Percentiles rank a stretch among this genome's conserved stretches.
Conservation (phyloP, 169 alveolate species). For the Plasmodium blacklocki region DNA sequence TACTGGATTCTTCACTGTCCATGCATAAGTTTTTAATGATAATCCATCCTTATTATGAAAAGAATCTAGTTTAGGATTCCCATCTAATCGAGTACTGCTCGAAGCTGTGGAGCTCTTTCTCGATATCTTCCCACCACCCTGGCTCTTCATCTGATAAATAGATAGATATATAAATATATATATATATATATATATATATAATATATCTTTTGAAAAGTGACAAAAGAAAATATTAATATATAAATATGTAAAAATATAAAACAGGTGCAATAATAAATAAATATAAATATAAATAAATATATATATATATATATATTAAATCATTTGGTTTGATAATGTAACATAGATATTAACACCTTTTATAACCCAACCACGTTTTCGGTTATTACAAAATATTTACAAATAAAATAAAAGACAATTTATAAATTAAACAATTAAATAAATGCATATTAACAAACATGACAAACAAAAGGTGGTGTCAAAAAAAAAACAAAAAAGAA, state of each 20-base stretch:
- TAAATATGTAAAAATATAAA: background rate
- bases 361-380: no score
- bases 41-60: conserved; percentile 79
- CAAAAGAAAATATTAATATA: background rate
- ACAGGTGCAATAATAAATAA: background rate
- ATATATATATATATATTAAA: background rate
- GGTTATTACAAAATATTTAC: no score
- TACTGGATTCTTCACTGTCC: conserved; percentile 76
- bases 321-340: no score
- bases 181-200: background rate
- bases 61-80: conserved; percentile 74
- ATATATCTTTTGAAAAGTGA: background rate
- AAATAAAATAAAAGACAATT: no score
- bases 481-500: no score
- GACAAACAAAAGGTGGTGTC: no score
- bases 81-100: conserved; percentile 27
- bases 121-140: no score
- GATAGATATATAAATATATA: background rate
- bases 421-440: no score
- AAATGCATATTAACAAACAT: no score
- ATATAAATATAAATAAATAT: background rate
- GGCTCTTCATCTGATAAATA: background rate
- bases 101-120: no score
- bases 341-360: no score
- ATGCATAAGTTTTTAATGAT: conserved; percentile 78